Base-by-base conservation (phyloP, 176 grass and related monocot genomes). In the Eleusine coracana region DNA sequence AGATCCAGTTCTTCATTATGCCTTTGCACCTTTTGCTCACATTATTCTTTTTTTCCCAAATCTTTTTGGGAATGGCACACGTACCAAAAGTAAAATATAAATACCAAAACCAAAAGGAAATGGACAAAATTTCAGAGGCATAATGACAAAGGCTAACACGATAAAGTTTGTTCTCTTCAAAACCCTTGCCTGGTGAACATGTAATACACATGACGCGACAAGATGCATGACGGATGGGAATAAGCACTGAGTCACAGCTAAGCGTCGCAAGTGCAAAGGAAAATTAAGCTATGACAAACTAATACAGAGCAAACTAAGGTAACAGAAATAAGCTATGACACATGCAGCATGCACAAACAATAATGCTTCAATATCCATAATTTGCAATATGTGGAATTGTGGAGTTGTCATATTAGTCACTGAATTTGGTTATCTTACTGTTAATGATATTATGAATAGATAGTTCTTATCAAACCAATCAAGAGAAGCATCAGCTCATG, bases 381-480 rank as follows among this genome's bases (percentile, higher is more conserved):
- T 64, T 17, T 64, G 21, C 29, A 84, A 49, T 54, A 83, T 38
- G 39, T 51, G 18, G 25, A 12, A 34, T 34, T 34, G 31, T 34
- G 31, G 31, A 34, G 2, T 1, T 34, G 59, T 64, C 1, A 41
- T 11, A 66, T 51, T 7, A 51, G 20, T 52, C 64, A 50, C 12
- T 74, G 21, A 20, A 25, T 66, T 60, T 66, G 20, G 31, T 78
- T 66, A 66, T 79, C 12, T 21, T 48, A 36, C 37, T n/a, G 52
- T 61, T 16, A 39, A 76, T 41, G 70, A 48, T 46, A 58, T 40
- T 37, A 60, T 36, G 7, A 54, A n/a, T 65, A 23, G 59, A 75
- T 65, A 66, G 66, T 75, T 75, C 13, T 49, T 52, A 70, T 21
- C 37, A 70, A 74, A 73, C 16, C 37, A 73, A 70, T 76, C 63